Percentiles rank a stretch among this genome's conserved stretches.
Conservation (phyloP, 2,329 filamentous ascomycete species). For the Aphanocladium album region DNA sequence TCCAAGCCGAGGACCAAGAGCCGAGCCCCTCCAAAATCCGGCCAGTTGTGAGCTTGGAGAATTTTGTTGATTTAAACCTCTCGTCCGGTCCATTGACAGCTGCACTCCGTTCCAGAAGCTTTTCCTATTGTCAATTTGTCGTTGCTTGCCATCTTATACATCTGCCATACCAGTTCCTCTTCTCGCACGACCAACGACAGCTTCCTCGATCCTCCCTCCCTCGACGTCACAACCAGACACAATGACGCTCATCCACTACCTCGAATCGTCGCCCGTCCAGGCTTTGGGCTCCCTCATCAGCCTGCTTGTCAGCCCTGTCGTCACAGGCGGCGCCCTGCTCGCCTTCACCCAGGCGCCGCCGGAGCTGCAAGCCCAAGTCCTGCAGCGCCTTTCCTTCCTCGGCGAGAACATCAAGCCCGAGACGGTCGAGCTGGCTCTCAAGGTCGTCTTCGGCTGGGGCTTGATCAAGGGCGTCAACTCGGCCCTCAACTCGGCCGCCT, state of each 20-base stretch:
- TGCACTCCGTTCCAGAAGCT: neutral
- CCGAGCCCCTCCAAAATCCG: conserved; percentile 3
- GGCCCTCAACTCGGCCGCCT: conserved; percentile 5
- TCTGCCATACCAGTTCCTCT: no score
- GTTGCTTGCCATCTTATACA: no score
- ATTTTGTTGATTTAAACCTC: neutral
- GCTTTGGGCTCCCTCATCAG: conserved; percentile 8
- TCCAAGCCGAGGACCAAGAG: conserved; percentile 3
- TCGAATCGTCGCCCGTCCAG: conserved; percentile 16
- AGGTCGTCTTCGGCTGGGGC: conserved; percentile 11
- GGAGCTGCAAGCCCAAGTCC: neutral
- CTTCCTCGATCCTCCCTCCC: neutral
- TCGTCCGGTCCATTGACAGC: neutral
- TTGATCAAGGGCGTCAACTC: conserved; percentile 8
- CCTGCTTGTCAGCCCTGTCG: conserved; percentile 14
- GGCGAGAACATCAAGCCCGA: conserved; percentile 7
- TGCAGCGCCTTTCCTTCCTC: conserved; percentile 9
- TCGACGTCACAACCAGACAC: neutral
- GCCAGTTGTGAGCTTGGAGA: neutral
- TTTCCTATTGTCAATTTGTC: no score
- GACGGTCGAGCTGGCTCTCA: conserved; percentile 6
- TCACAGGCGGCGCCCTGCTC: conserved; percentile 17
- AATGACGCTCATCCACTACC: conserved; percentile 2
- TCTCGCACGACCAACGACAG: neutral
- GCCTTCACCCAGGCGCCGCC: conserved; percentile 14